Percentiles rank a stretch among this genome's conserved stretches.
These are phyloP conservation scores for Nakazawaea sp. DNA, from an alignment of 805 yeast species.

Conservation along the genomic window DNA sequence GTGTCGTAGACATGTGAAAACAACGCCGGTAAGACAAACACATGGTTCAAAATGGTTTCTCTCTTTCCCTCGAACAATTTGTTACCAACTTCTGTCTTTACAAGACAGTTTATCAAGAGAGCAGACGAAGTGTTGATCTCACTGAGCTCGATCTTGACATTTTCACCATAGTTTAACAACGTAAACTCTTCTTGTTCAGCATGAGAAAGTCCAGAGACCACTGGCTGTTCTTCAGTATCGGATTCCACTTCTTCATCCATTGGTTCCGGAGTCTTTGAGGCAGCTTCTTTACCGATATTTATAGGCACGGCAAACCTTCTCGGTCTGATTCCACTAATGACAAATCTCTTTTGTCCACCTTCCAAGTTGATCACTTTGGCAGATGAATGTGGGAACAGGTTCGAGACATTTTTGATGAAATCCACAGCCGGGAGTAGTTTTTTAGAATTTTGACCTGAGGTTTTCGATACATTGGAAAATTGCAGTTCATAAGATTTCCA, in stretches of 20 bases:
- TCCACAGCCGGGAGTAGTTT: conserved; percentile 90
- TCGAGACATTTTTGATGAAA: conserved; percentile 88
- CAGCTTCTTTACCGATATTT: conserved; percentile 32
- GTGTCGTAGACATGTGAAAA: conserved; percentile 19
- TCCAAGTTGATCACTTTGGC: conserved; percentile 84
- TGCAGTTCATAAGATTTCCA: conserved; percentile 94
- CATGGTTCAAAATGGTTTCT: conserved; percentile 23
- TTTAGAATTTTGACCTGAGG: conserved; percentile 38
- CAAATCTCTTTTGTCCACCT: conserved; percentile 68
- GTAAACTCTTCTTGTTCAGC: conserved; percentile 23
- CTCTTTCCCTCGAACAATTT: conserved; percentile 25
- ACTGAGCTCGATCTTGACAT: conserved; percentile 25
- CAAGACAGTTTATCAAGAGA: conserved; percentile 27
- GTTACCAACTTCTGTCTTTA: conserved; percentile 23
- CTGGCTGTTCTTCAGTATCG: conserved; percentile 10
- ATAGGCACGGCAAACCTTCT: conserved; percentile 51
- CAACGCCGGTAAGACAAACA: conserved; percentile 28
- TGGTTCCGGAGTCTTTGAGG: conserved; percentile 9
- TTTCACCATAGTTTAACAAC: conserved; percentile 24
- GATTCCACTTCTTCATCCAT: conserved; percentile 12
- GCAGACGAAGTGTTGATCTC: conserved; percentile 34
- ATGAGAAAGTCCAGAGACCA: conserved; percentile 14
- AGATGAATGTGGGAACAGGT: conserved; percentile 79
- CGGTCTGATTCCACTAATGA: conserved; percentile 92
- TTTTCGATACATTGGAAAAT: conserved; percentile 41